Evolutionary conservation across 169 alveolate species (phyloP).

Genomic region (Plasmodium blacklocki): DNA sequence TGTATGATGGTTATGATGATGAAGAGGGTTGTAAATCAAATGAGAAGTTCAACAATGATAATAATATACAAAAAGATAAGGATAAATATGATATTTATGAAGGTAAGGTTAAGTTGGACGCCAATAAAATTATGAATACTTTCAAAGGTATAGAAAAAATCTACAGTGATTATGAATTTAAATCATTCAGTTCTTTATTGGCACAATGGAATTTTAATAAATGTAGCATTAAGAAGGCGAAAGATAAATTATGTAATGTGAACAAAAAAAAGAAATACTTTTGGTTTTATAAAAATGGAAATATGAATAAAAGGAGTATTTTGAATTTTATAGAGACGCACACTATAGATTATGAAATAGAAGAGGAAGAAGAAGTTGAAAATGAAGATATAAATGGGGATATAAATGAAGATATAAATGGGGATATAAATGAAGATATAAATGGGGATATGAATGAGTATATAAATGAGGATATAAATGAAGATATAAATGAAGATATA

Average conservation of each 20-base stretch:
- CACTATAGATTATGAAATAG: slow-evolving; percentile 70
- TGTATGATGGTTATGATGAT: neutral
- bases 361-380: slow-evolving; percentile 23
- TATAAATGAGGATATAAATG: neutral
- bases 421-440: neutral
- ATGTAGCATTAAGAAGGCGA: slow-evolving; percentile 56
- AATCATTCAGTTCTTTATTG: slow-evolving; percentile 50
- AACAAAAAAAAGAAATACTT: slow-evolving; percentile 27
- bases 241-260: neutral
- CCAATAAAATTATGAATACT: neutral
- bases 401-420: neutral
- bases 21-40: neutral
- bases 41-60: neutral
- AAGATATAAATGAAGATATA: neutral
- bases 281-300: slow-evolving; percentile 70
- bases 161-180: slow-evolving; percentile 46
- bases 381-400: neutral
- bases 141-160: slow-evolving; percentile 69
- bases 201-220: slow-evolving; percentile 72
- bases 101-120: neutral
- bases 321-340: slow-evolving; percentile 75
- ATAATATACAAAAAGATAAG: neutral
- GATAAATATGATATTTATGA: neutral
- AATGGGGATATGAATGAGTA: slow-evolving; percentile 19
- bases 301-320: slow-evolving; percentile 49